Base-by-base conservation (phyloP, 257 asterid species). In the Ligustrum vulgare region DNA sequence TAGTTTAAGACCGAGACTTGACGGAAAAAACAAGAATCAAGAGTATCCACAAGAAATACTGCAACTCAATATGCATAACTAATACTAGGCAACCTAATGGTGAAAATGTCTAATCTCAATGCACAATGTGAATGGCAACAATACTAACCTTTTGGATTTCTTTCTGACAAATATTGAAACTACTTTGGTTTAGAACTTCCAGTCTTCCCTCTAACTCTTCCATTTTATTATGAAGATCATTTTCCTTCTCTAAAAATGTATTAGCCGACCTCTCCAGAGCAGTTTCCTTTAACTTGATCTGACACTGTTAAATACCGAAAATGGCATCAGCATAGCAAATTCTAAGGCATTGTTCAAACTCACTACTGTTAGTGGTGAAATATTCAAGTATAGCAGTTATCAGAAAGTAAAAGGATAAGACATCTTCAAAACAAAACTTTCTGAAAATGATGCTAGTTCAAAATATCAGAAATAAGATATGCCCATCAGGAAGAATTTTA, bases 221-320 rank as follows among this genome's bases (percentile, higher is more conserved):
- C 49, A 95, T 89, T 83, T 90, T 86, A 73, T 63, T 73, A 32
- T 74, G 91, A 80, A 93, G 95, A 72, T 88, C 92, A 67, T 80
- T 87, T 85, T 93, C 99, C 86, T 84, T 90, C 85, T 89, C 95
- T 51, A 87, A 71, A 85, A 87, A 95, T 49, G 90, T 76, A 68
- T 80, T 86, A 63, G 86, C 83, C 33, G 96, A 90, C 37, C 78
- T 73, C 72, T 93, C 96, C 64, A 95, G 90, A 65, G 91, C 87
- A 66, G 76, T 80, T 82, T 91, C 98, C 83, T 87, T 95, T 77
- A 65, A 65, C 81, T 86, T 85, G 86, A 91, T 84, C 77, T 89
- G 90, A 82, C 80, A 89, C 97, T 93, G 84, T 79, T 43, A 69
- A 12, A 36, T 73, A 73, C n/a, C 8, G 4, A 67, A 78, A 73